Conservation (phyloP, 345 rosid genomes). For the Cardiospermum halicacabum region DNA sequence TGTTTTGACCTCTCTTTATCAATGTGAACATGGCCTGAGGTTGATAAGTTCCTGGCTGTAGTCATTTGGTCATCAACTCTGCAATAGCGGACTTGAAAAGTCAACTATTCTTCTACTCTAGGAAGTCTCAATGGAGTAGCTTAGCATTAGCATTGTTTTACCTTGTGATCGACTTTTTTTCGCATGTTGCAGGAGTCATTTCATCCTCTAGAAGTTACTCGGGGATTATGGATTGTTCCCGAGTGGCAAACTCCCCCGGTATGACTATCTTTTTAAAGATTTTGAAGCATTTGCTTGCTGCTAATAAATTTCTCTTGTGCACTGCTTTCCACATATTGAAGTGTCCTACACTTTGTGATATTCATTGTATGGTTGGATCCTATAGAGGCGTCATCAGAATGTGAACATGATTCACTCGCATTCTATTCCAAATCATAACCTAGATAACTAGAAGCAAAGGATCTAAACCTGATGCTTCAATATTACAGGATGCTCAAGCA, state of each 20-base stretch:
- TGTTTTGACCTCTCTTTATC: neutral
- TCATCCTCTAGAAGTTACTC: conserved; percentile 57
- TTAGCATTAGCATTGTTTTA: neutral
- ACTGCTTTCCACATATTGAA: neutral
- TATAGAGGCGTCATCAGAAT: too few species aligned
- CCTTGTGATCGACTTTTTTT: neutral
- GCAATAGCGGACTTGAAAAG: neutral
- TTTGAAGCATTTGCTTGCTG: neutral
- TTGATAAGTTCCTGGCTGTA: neutral
- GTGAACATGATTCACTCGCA: too few species aligned
- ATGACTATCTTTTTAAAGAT: conserved; percentile 30
- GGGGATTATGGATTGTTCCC: conserved; percentile 84
- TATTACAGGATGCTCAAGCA: conserved; percentile 47
- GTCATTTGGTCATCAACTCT: neutral
- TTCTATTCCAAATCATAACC: neutral
- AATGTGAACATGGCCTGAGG: neutral
- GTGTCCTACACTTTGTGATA: neutral
- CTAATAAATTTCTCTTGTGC: neutral
- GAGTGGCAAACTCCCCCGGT: conserved; percentile 82
- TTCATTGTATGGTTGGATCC: neutral
- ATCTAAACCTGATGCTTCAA: conserved; percentile 7
- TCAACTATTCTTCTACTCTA: neutral
- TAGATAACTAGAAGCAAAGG: neutral
- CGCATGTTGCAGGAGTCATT: conserved; percentile 58
- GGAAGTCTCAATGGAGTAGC: neutral